These are phyloP conservation scores for Ceratobasidium sp. DNA, from an alignment of 1,284 basidiomycete species.

Conservation along the genomic window DNA sequence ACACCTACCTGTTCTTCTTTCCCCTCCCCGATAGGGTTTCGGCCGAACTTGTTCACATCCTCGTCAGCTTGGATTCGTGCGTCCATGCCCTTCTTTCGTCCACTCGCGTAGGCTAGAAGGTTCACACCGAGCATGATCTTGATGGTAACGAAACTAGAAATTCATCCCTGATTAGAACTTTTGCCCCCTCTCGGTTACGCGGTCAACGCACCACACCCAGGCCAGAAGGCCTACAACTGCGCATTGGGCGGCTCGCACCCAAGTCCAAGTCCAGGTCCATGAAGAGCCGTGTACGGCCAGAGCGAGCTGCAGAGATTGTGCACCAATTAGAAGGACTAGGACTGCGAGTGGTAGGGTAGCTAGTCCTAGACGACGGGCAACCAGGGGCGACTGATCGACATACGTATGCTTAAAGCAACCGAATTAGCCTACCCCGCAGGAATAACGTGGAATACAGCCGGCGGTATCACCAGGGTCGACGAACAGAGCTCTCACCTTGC, in stretches of 20 bases:
- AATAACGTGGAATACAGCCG: not conserved
- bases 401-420: slow-evolving; percentile 76
- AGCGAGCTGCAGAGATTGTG: slow-evolving; percentile 71
- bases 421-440: slow-evolving; percentile 6
- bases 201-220: slow-evolving; percentile 79
- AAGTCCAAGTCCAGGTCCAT: slow-evolving; percentile 62
- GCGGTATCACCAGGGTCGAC: not conserved
- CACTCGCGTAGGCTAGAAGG: slow-evolving; percentile 85
- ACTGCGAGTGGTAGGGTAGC: slow-evolving; percentile 93
- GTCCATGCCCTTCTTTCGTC: slow-evolving; percentile 81
- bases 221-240: slow-evolving; percentile 73
- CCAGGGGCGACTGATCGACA: slow-evolving; percentile 95
- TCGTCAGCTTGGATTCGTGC: slow-evolving; percentile 75
- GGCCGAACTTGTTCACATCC: slow-evolving; percentile 84
- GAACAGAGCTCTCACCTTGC: slow-evolving; percentile 67
- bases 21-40: slow-evolving; percentile 89
- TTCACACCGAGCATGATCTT: slow-evolving; percentile 92
- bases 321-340: slow-evolving; percentile 87
- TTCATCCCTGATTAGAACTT: not conserved
- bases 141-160: slow-evolving; percentile 77
- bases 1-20: slow-evolving; percentile 80
- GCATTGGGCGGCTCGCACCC: slow-evolving; percentile 72
- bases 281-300: slow-evolving; percentile 55
- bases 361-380: slow-evolving; percentile 94
- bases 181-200: not conserved